These are phyloP conservation scores for Bonia amplexicaulis DNA, from an alignment of 176 grass and related monocot species.

Conservation along the genomic window DNA sequence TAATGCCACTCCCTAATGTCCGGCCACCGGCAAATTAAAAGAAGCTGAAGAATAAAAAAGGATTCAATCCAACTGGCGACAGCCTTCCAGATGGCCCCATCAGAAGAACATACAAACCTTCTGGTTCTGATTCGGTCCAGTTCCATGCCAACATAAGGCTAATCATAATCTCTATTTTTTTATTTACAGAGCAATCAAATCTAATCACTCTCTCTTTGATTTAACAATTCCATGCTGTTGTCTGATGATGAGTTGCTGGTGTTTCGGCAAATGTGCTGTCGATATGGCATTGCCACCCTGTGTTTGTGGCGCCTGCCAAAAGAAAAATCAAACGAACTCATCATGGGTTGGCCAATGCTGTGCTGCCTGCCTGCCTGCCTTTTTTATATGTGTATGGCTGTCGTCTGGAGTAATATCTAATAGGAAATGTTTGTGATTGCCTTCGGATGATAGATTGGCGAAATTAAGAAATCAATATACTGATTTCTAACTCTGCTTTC, in stretches of 20 bases:
- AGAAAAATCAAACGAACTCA: background rate
- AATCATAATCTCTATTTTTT: background rate
- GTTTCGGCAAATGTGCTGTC: constrained; percentile 4
- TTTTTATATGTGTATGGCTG: background rate
- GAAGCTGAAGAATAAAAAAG: background rate
- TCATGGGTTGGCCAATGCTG: background rate
- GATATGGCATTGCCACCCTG: background rate
- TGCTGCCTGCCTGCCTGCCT: background rate
- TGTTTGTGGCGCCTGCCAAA: background rate
- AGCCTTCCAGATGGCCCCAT: constrained; percentile 1
- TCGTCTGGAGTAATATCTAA: background rate
- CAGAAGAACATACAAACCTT: background rate
- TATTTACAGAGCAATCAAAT: background rate
- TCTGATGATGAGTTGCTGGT: background rate
- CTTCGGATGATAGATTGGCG: background rate
- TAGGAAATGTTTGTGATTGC: background rate
- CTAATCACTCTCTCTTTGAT: background rate
- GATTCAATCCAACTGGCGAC: background rate
- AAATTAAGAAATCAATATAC: too few species aligned
- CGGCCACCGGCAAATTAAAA: too few species aligned
- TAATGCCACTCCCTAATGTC: too few species aligned
- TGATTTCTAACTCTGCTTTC: too few species aligned
- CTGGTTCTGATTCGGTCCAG: constrained; percentile 15
- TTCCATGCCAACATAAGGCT: background rate
- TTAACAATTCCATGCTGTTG: constrained; percentile 1